Conservation (phyloP, 805 yeast species). For the Candida maltosa region DNA sequence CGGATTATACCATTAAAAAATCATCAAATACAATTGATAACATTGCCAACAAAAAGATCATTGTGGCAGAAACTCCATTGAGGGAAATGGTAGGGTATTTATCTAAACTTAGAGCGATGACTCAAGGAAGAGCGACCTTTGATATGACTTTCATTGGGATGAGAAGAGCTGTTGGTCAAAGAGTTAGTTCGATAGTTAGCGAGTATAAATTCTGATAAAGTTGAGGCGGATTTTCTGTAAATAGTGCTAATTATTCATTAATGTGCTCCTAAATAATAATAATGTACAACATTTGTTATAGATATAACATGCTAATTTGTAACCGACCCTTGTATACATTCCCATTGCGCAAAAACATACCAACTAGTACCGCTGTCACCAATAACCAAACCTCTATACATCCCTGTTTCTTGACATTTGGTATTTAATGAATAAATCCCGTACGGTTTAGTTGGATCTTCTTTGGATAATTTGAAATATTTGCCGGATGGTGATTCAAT, state of each 20-base stretch:
- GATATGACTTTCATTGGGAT: slow-evolving; percentile 76
- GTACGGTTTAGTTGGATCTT: slow-evolving; percentile 43
- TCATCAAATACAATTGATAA: slow-evolving; percentile 5
- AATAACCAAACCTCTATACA: slow-evolving; percentile 79
- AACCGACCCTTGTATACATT: slow-evolving; percentile 32
- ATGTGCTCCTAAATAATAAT: no score
- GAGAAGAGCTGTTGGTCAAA: slow-evolving; percentile 58
- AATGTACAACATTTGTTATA: no score
- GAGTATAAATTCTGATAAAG: no score
- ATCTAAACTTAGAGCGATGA: slow-evolving; percentile 70
- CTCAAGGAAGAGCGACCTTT: slow-evolving; percentile 86
- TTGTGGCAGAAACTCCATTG: slow-evolving; percentile 81
- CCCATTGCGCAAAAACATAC: slow-evolving; percentile 93
- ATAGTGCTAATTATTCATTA: no score
- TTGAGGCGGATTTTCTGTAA: no score
- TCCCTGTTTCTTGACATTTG: slow-evolving; percentile 67
- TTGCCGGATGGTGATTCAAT: slow-evolving; percentile 85
- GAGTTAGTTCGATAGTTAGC: slow-evolving; percentile 19
- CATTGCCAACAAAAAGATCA: slow-evolving; percentile 46
- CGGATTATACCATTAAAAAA: slow-evolving; percentile 57
- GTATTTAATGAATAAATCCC: slow-evolving; percentile 62
- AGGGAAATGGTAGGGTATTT: slow-evolving; percentile 89
- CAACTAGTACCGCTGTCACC: slow-evolving; percentile 76
- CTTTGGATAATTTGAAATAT: slow-evolving; percentile 54
- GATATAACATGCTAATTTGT: no score